Conservation (phyloP, 495 filamentous ascomycete genomes). For the Rhypophila decipiens region DNA sequence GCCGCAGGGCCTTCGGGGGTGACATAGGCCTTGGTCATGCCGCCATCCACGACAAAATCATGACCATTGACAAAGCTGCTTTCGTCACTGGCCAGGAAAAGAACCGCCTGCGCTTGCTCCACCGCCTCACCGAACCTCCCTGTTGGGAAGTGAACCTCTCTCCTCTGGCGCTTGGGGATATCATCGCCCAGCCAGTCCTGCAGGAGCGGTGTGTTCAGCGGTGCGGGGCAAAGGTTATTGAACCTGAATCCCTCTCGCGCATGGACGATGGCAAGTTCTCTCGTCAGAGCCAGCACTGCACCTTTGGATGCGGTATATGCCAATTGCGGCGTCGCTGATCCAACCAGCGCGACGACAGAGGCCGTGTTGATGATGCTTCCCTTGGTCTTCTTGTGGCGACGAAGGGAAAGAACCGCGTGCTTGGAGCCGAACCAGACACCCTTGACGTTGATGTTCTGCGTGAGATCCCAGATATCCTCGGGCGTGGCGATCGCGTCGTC, state of each 20-base stretch:
- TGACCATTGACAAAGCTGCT: slow-evolving; percentile 85
- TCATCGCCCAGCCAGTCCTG: slow-evolving; percentile 96
- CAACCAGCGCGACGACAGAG: slow-evolving; percentile 85
- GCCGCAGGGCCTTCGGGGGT: slow-evolving; percentile 78
- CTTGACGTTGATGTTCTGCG: slow-evolving; percentile 94
- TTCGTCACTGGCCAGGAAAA: slow-evolving; percentile 93
- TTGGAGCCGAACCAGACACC: slow-evolving; percentile 96
- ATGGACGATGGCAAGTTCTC: slow-evolving; percentile 77
- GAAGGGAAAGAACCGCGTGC: slow-evolving; percentile 78
- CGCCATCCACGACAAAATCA: slow-evolving; percentile 95
- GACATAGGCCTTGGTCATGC: slow-evolving; percentile 93
- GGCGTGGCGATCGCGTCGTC: slow-evolving; percentile 78
- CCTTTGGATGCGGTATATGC: slow-evolving; percentile 96
- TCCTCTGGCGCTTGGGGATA: slow-evolving; percentile 68
- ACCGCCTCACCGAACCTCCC: slow-evolving; percentile 95
- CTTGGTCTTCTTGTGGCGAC: slow-evolving; percentile 69
- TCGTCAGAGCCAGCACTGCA: slow-evolving; percentile 80
- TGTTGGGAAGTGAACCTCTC: slow-evolving; percentile 90
- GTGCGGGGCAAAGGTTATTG: slow-evolving; percentile 88
- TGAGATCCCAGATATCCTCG: slow-evolving; percentile 92
- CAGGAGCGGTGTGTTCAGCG: slow-evolving; percentile 78
- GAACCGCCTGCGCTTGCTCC: slow-evolving; percentile 88
- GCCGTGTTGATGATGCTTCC: slow-evolving; percentile 93
- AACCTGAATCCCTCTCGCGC: slow-evolving; percentile 81
- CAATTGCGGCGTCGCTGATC: slow-evolving; percentile 87